A percentile compares a stretch with the other conserved stretches of the same genome.
Conservation (phyloP, 257 asterid species). For the Forsythia viridissima region DNA sequence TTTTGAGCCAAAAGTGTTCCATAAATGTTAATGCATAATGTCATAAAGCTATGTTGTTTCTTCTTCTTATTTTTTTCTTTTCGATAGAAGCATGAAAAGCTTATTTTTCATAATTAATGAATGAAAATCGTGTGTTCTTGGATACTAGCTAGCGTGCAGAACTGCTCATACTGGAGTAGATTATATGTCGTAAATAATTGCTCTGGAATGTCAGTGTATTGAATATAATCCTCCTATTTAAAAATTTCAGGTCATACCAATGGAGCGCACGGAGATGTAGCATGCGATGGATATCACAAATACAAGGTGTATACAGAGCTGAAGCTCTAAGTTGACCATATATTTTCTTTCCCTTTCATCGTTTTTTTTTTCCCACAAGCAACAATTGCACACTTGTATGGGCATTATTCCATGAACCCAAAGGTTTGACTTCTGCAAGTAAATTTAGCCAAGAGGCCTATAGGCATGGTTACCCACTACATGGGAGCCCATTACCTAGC, state of each 20-base stretch:
- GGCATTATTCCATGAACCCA: background rate
- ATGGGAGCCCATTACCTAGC: background rate
- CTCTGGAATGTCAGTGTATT: background rate
- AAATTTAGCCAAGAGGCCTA: background rate
- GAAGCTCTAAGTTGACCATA: background rate
- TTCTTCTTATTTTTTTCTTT: background rate
- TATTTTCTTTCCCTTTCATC: background rate
- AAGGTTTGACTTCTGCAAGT: background rate
- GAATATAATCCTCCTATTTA: background rate
- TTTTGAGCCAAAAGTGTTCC: background rate
- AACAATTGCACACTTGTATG: background rate
- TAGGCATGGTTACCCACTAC: background rate
- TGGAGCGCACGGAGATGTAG: conserved; percentile 47
- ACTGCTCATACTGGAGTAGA: background rate
- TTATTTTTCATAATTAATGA: background rate
- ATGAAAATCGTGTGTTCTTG: background rate
- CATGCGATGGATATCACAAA: conserved; percentile 56
- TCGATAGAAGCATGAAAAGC: background rate
- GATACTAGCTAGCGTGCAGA: background rate
- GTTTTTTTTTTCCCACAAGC: background rate
- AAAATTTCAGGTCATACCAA: conserved; percentile 31
- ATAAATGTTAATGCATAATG: background rate
- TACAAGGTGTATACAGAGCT: conserved; percentile 37
- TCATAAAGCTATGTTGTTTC: background rate
- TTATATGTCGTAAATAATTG: background rate